Base-by-base conservation (phyloP, 164 flowering plant genomes). In the Aristolochia californica region DNA sequence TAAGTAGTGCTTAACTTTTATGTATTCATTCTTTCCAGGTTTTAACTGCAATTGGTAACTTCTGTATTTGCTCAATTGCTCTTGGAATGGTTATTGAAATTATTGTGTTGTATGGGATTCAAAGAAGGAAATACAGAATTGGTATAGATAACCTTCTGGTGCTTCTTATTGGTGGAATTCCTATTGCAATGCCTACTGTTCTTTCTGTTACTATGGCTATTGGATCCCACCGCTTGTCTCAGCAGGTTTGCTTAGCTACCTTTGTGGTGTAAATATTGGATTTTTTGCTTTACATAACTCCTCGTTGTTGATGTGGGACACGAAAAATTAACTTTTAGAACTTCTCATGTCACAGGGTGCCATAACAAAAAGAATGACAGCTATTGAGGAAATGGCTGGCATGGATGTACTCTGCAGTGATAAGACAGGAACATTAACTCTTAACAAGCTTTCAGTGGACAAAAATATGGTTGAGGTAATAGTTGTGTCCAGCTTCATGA, bases 391-490 rank as follows among this genome's bases (percentile, higher is more conserved):
- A 73, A 82, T 84, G 91, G 91, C 85, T 26, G 87, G 83, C 24
- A 84, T 81, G 91, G 91, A 82, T 72, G 91, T 85, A n/a, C 70
- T 85, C 16, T 85, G 88, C 74, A 81, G 93, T 70, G 93, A 85
- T 59, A 85, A 85, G 69, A 85, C 93, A 12, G 88, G 88, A 62
- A 85, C 88, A 43, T 45, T 85, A 54, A 85, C 93, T 15, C 77
- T 85, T 7, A 83, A 83, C 81, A 81, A 81, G 70, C 83, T 80
- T 24, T 68, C 83, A 5, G 84, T 82, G 34, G 91, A 81, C 72
- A 78, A 74, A 48, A 78, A 62, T 55, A 51, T 80, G 75, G 77
- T 86, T 65, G 94, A 86, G 94, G 94, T 86, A 5, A 30, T 53
- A 44, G 44, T 58, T 53, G 38, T 62, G 45, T 15, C n/a, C 55